These are phyloP conservation scores for Cyberlindnera bimundalis DNA, from an alignment of 805 yeast species.

Conservation along the genomic window DNA sequence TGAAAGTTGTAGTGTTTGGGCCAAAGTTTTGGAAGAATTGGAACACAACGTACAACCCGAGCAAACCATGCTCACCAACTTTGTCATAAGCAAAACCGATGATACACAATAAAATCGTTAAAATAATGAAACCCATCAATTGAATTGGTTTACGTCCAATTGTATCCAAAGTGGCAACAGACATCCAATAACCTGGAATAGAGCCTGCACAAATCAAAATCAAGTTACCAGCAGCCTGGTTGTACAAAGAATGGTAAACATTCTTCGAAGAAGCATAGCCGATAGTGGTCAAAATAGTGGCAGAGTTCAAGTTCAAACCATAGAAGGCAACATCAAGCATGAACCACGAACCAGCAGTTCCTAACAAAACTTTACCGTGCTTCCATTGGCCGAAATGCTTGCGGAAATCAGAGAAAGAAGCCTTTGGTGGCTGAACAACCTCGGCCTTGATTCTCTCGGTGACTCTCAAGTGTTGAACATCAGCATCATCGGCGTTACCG, in stretches of 20 bases:
- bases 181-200: conserved; percentile 88
- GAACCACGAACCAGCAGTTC: conserved; percentile 93
- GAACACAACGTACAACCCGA: conserved; percentile 73
- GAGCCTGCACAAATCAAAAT: conserved; percentile 93
- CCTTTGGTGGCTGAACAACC: conserved; percentile 66
- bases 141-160: conserved; percentile 87
- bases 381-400: conserved; percentile 81
- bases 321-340: conserved; percentile 86
- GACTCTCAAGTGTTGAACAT: conserved; percentile 42
- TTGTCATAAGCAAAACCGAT: conserved; percentile 84
- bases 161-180: conserved; percentile 75
- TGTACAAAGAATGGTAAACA: conserved; percentile 66
- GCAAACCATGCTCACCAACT: conserved; percentile 58
- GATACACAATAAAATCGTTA: conserved; percentile 70
- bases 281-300: conserved; percentile 74
- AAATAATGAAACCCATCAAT: conserved; percentile 65
- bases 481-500: conserved; percentile 47
- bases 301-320: conserved; percentile 82
- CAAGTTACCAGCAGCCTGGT: conserved; percentile 88
- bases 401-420: conserved; percentile 71
- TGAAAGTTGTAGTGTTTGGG: conserved; percentile 89
- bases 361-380: conserved; percentile 73
- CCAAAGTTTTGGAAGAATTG: conserved; percentile 92
- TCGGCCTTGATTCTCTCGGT: conserved; percentile 52
- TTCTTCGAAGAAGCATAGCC: conserved; percentile 75